Conservation (phyloP, 176 grass and related monocot species). For the Juncus inflexus region DNA sequence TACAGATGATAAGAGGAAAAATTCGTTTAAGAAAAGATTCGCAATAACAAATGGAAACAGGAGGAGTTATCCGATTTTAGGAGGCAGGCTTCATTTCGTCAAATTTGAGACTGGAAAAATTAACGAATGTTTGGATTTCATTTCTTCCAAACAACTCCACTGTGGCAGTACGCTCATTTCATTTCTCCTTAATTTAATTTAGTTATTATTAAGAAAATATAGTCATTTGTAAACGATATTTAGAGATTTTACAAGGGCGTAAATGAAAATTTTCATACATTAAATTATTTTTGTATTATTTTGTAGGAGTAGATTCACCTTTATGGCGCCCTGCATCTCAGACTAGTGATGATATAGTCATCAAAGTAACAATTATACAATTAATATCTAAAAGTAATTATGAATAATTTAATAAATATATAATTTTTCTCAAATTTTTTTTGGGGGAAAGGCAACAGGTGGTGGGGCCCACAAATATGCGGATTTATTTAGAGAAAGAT, state of each 20-base stretch:
- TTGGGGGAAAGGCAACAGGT: constrained; percentile 93
- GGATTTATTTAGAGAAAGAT: constrained; percentile 85
- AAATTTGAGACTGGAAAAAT: constrained; percentile 93
- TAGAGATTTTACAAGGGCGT: no score
- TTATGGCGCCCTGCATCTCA: constrained; percentile 63
- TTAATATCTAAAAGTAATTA: constrained; percentile 5
- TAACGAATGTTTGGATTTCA: constrained; percentile 89
- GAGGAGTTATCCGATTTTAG: constrained; percentile 88
- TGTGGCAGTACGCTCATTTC: constrained; percentile 58
- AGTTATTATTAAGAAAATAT: not conserved
- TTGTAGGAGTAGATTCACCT: constrained; percentile 87
- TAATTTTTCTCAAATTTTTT: not conserved
- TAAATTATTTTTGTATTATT: constrained; percentile 22
- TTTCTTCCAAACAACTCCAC: constrained; percentile 97
- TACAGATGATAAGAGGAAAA: constrained; percentile 60
- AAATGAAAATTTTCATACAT: constrained; percentile 20
- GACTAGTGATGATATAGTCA: constrained; percentile 59
- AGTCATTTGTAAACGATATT: not conserved
- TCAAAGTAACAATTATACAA: constrained; percentile 61
- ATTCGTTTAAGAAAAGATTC: constrained; percentile 74
- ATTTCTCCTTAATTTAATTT: constrained; percentile 4
- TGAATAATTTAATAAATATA: constrained; percentile 1
- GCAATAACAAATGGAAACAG: constrained; percentile 61
- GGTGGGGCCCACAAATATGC: constrained; percentile 91
- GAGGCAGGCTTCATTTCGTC: constrained; percentile 96